Evolutionary conservation across 1,284 basidiomycete species (phyloP).

Genomic region (Rhizopogon hawkerae): DNA sequence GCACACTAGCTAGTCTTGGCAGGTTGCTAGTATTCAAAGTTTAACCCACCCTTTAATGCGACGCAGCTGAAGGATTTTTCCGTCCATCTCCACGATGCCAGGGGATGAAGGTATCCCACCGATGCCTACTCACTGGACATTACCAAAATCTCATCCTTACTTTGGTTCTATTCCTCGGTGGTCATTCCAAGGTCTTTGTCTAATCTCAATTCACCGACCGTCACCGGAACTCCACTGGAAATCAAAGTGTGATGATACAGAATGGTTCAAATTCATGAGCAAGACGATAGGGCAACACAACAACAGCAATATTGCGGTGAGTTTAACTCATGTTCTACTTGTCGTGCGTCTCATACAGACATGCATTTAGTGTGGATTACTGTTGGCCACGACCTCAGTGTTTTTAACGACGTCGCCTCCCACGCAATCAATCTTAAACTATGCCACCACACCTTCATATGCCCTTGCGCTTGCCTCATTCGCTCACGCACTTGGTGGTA

Average conservation of each 20-base stretch:
- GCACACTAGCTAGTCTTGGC: too few relatives aligned
- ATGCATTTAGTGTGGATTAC: not conserved
- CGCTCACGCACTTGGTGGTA: not conserved
- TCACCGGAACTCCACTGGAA: constrained; percentile 3
- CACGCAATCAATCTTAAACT: not conserved
- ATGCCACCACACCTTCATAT: not conserved
- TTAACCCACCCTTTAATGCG: too few relatives aligned
- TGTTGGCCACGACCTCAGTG: not conserved
- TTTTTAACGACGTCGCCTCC: not conserved
- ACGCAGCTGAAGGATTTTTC: too few relatives aligned
- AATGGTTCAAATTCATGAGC: not conserved
- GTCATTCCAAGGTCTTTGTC: constrained; percentile 1
- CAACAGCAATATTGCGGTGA: not conserved
- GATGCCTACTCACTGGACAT: not conserved
- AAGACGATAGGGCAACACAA: not conserved
- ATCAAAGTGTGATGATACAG: not conserved
- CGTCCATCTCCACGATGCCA: not conserved
- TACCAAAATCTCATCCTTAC: not conserved
- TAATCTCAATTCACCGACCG: constrained; percentile 1
- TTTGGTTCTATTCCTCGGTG: not conserved
- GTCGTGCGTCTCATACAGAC: not conserved
- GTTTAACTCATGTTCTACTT: not conserved
- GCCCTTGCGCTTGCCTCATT: not conserved
- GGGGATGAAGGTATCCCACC: not conserved
- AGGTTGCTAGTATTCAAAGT: too few relatives aligned